Evolutionary conservation across 2,329 filamentous ascomycete genomes (phyloP).

Genomic region (Huntiella bhutanensis): DNA sequence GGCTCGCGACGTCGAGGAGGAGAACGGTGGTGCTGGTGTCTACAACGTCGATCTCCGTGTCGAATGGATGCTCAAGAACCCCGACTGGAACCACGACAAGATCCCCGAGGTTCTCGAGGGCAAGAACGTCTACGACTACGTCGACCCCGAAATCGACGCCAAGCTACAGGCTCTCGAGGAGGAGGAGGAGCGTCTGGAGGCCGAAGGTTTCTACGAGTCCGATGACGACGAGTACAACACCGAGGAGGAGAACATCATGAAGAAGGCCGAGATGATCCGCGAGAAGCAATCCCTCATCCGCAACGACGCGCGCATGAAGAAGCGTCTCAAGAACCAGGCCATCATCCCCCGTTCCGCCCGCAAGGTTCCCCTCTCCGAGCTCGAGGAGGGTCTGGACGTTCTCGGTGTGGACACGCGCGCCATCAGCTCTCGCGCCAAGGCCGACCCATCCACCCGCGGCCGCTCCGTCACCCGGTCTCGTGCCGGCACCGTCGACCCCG

Average conservation of each 20-base stretch:
- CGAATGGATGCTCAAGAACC: slow-evolving; percentile 71
- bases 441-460: slow-evolving; percentile 42
- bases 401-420: slow-evolving; percentile 71
- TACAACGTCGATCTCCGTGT: slow-evolving; percentile 85
- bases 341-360: slow-evolving; percentile 70
- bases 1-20: slow-evolving; percentile 72
- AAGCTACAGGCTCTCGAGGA: slow-evolving; percentile 85
- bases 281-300: slow-evolving; percentile 85
- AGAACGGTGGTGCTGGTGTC: slow-evolving; percentile 87
- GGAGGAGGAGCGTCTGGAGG: slow-evolving; percentile 83
- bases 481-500: slow-evolving; percentile 41
- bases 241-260: slow-evolving; percentile 68
- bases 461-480: slow-evolving; percentile 48
- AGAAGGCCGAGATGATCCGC: slow-evolving; percentile 87
- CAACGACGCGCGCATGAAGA: slow-evolving; percentile 89
- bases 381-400: slow-evolving; percentile 68
- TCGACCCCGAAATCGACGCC: slow-evolving; percentile 88
- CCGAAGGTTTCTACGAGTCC: slow-evolving; percentile 83
- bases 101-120: slow-evolving; percentile 88
- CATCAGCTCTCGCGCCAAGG: slow-evolving; percentile 53
- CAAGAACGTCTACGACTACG: slow-evolving; percentile 93
- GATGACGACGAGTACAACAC: slow-evolving; percentile 68
- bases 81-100: slow-evolving; percentile 91
- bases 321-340: slow-evolving; percentile 91
- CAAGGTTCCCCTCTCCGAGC: slow-evolving; percentile 67